Percentiles rank a stretch among this genome's conserved stretches.
phyloP scores from a whole-genome alignment of 2,329 filamentous ascomycete species.

The Penicillium hordei region DNA sequence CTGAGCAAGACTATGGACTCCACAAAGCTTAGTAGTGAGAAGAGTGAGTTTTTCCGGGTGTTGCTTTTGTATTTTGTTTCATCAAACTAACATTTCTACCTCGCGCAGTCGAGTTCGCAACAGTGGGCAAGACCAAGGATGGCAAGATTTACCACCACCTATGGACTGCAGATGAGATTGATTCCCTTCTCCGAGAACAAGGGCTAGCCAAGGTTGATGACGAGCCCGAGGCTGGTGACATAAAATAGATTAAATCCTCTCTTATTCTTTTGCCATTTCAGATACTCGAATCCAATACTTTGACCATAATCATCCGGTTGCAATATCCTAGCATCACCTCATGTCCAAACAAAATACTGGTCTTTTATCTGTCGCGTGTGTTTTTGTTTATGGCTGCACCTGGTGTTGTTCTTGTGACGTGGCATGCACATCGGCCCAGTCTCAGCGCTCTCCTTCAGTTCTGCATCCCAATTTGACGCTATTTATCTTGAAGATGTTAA shows the following conservation, averaged over 20 bases:
- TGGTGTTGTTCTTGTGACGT: constrained; percentile 35
- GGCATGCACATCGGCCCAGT: constrained; percentile 31
- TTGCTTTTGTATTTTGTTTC: neutral
- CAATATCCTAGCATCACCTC: constrained; percentile 11
- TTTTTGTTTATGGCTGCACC: constrained; percentile 25
- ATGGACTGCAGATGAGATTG: constrained; percentile 96
- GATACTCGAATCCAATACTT: constrained; percentile 34
- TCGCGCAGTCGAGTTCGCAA: constrained; percentile 86
- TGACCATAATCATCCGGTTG: constrained; percentile 18
- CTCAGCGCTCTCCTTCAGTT: constrained; percentile 21
- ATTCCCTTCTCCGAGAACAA: constrained; percentile 88
- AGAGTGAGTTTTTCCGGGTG: constrained; percentile 66
- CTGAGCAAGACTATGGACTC: constrained; percentile 99
- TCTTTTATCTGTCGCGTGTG: neutral
- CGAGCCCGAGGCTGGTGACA: constrained; percentile 60
- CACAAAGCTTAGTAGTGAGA: constrained; percentile 97
- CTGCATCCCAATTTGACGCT: constrained; percentile 22
- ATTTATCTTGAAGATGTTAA: constrained; percentile 10
- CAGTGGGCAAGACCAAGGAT: constrained; percentile 89
- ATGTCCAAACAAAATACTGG: neutral
- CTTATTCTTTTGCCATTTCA: constrained; percentile 23
- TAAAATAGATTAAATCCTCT: constrained; percentile 36
- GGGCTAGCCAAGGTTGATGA: constrained; percentile 82
- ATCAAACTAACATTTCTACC: constrained; percentile 20
- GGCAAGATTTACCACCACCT: constrained; percentile 98